phyloP scores from a whole-genome alignment of 345 rosid species.

The Gossypium arboreum region DNA sequence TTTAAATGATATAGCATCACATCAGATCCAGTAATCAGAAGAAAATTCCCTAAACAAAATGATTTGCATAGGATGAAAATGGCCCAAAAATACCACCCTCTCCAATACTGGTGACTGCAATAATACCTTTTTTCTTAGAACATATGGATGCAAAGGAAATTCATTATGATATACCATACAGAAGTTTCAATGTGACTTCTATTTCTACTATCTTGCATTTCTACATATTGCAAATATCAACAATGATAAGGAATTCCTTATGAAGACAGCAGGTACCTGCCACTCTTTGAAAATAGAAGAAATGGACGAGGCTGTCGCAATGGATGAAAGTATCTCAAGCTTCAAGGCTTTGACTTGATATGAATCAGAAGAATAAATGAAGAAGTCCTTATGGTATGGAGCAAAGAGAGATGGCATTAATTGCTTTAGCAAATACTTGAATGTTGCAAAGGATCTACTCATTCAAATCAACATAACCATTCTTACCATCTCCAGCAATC shows the following conservation, averaged over 20 bases:
- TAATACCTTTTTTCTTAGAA: no score
- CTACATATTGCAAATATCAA: not conserved
- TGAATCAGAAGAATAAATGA: conserved; percentile 67
- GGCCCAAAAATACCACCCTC: no score
- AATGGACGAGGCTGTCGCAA: conserved; percentile 65
- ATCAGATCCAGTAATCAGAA: no score
- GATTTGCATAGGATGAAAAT: no score
- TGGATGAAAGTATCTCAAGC: conserved; percentile 84
- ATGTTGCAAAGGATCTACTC: conserved; percentile 84
- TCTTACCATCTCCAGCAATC: conserved; percentile 10
- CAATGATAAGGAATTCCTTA: not conserved
- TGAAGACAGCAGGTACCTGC: conserved; percentile 48
- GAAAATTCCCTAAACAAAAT: no score
- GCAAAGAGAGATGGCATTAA: conserved; percentile 79
- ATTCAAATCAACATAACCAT: conserved; percentile 16
- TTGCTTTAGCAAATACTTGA: conserved; percentile 78
- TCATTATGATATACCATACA: no score
- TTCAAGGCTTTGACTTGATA: conserved; percentile 79
- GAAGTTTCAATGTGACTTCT: no score
- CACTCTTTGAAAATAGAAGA: conserved; percentile 71
- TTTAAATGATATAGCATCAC: no score
- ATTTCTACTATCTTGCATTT: not conserved
- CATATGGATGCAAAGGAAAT: no score
- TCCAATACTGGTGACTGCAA: no score
- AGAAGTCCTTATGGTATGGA: conserved; percentile 67